Evolutionary conservation across 768 basidiomycete genomes (phyloP), one percentile per base, ranked within the genome.

Genomic region (Cystobasidium onofrii): DNA sequence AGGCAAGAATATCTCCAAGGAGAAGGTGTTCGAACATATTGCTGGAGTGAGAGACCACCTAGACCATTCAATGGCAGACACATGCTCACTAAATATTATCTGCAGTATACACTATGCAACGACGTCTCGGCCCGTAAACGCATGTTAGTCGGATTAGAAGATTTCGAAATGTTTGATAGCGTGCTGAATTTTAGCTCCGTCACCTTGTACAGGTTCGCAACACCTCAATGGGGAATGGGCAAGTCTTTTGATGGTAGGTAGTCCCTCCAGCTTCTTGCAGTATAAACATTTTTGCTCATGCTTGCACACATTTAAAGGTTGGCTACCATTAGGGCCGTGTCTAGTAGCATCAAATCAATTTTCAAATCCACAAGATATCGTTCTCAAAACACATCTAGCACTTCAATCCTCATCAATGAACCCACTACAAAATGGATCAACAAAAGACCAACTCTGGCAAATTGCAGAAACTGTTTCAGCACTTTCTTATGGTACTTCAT

Each of bases 151-250:
- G 20, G 20, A 7, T 50, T 7, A 3, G 46, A 20, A 15, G 15
- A 15, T 20, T 3, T 50, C n/a, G 46, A 50, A 50, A 7, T 12
- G 9, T 4, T 7, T 17, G n/a, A 50, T 17, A 50, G 9, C 46
- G 7, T 54, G 18, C 52, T n/a, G 4, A 54, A 54, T 6, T 6
- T 54, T 29, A 7, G 6, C 27, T 20, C 52, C 27, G 52, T 7
- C 52, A n/a, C 52, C 27, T n/a, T 60, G 7, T 7, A 34, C 57
- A 60, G 57, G 57, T 71, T 71, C 29, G 69, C 69, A n/a, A 71
- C 69, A 33, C 39, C 69, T 31, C 69, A 71, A 71, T 71, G 69
- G 69, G 69, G 69, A 36, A 71, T 71, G 69, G 69, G 69, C 12
- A 71, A 71, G 29, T 31, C 25, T 23, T 60, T 41, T 27, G 69